These are phyloP conservation scores for Torrubiellomyces zombiae DNA, from an alignment of 2,329 filamentous ascomycete species.

Conservation along the genomic window DNA sequence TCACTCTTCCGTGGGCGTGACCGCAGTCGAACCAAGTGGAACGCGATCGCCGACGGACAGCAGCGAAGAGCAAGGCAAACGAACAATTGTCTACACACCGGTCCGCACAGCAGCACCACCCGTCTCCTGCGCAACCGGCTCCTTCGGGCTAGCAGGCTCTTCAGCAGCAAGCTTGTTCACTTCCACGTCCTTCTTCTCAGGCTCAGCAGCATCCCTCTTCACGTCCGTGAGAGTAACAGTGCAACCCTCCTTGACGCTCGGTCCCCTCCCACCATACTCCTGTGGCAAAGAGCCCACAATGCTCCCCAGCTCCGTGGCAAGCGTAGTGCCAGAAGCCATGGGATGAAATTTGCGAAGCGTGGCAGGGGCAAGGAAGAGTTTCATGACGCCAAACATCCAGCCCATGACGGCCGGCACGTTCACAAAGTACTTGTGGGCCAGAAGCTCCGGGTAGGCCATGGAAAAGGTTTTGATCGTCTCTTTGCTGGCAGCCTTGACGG, in stretches of 20 bases:
- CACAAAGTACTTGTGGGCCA: slow-evolving; percentile 81
- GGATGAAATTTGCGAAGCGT: slow-evolving; percentile 69
- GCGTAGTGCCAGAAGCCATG: slow-evolving; percentile 52
- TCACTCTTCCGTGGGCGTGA: too few relatives aligned
- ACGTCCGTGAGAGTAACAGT: slow-evolving; percentile 13
- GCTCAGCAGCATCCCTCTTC: slow-evolving; percentile 2
- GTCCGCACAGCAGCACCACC: too few relatives aligned
- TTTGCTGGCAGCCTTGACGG: slow-evolving; percentile 58
- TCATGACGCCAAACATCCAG: slow-evolving; percentile 64
- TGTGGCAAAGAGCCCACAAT: slow-evolving; percentile 52
- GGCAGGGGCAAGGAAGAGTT: slow-evolving; percentile 55
- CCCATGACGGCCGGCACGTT: slow-evolving; percentile 87
- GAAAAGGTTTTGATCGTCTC: slow-evolving; percentile 72
- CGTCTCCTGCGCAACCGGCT: too few relatives aligned
- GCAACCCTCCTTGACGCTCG: slow-evolving; percentile 20
- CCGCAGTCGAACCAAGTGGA: too few relatives aligned
- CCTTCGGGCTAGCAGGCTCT: slow-evolving; percentile 4
- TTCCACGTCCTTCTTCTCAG: slow-evolving; percentile 3
- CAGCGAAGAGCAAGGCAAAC: too few relatives aligned
- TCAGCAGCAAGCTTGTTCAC: slow-evolving; percentile 2
- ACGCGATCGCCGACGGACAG: too few relatives aligned
- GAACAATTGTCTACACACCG: too few relatives aligned
- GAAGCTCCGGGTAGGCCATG: slow-evolving; percentile 73
- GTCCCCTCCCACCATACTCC: slow-evolving; percentile 63
- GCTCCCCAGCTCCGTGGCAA: slow-evolving; percentile 42